Percentiles rank a stretch among this genome's conserved stretches.
Conservation (phyloP, 495 filamentous ascomycete species). For the Pseudevernia furfuracea region DNA sequence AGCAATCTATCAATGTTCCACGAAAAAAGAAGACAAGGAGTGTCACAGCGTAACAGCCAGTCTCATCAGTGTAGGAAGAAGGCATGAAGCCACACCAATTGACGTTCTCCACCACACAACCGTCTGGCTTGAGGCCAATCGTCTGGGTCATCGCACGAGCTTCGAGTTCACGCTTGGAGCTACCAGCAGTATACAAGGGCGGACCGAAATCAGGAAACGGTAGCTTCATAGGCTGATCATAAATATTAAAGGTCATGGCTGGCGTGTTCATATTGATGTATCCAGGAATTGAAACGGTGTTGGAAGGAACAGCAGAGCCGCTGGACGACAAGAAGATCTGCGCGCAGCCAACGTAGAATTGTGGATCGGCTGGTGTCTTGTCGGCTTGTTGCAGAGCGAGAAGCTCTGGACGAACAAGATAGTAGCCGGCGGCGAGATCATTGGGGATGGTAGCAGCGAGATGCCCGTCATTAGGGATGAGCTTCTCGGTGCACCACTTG, state of each 20-base stretch:
- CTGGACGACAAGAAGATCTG: conserved; percentile 55
- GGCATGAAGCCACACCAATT: conserved; percentile 66
- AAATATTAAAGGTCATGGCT: conserved; percentile 58
- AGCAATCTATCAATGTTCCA: conserved; percentile 7
- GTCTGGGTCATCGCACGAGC: conserved; percentile 26
- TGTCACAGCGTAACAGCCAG: conserved; percentile 49
- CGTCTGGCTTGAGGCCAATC: conserved; percentile 38
- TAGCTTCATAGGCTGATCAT: conserved; percentile 33
- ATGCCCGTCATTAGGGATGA: conserved; percentile 58
- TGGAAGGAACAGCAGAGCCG: conserved; percentile 35
- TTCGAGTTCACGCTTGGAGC: conserved; percentile 21
- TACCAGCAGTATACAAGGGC: conserved; percentile 32
- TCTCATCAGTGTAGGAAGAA: conserved; percentile 42
- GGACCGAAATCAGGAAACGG: conserved; percentile 58
- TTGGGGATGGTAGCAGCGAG: conserved; percentile 51
- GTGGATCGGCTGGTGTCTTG: conserved; percentile 45
- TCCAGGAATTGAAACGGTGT: conserved; percentile 56
- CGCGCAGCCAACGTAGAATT: conserved; percentile 62
- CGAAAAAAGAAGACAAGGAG: neutral
- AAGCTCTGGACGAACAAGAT: conserved; percentile 60
- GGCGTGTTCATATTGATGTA: conserved; percentile 46
- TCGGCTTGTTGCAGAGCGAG: conserved; percentile 59
- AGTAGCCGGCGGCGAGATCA: conserved; percentile 55
- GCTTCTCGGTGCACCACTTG: conserved; percentile 60
- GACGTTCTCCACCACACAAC: conserved; percentile 55